Base-by-base conservation (phyloP, 2,329 filamentous ascomycete species). In the Pezicula neosporulosa region DNA sequence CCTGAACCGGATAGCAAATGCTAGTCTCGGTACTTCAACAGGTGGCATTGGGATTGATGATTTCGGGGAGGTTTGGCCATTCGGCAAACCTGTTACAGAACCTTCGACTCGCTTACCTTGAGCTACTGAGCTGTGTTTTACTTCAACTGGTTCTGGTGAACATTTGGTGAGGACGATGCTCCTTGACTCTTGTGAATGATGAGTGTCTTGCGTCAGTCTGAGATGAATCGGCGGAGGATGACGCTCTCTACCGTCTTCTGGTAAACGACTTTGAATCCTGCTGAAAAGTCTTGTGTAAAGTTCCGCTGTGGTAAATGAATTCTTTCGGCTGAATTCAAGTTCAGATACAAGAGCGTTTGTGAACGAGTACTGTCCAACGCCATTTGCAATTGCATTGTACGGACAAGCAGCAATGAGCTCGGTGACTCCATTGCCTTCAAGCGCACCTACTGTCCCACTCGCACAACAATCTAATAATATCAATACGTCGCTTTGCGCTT, bases 401-500 rank as follows among this genome's bases (percentile, higher is more conserved):
- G 69, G 4, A 80, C 76, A 1, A 66, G 72, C 0, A 72, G 68
- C 24, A 77, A 51, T 51, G 36, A 51, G 39, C 30, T 51, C 49
- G 18, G n/a, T 51, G 4, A 47, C 43, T n/a, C 44, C 44, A 28
- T 47, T 51, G 3, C 49, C 49, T 13, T 36, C 36, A 21, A 27
- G 16, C 13, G 79, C 0, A 73, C 71, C 49, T 72, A 76, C 0
- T 72, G 72, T 27, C 81, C 80, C 61, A 65, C 78, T 2, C 72
- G 77, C 47, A 70, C 72, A 0, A 70, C 75, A 2, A 72, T 81
- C 55, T 80, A 81, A 77, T 56, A 78, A 76, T 57, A 64, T 81
- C 1, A 66, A 81, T 71, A 76, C 45, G 66, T 63, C 38, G 72
- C 63, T 35, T 90, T 0, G 89, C 96, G 10, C 75, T 83, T 1